Conservation (phyloP, 139 green algal species). For the Tetraselmis chui region DNA sequence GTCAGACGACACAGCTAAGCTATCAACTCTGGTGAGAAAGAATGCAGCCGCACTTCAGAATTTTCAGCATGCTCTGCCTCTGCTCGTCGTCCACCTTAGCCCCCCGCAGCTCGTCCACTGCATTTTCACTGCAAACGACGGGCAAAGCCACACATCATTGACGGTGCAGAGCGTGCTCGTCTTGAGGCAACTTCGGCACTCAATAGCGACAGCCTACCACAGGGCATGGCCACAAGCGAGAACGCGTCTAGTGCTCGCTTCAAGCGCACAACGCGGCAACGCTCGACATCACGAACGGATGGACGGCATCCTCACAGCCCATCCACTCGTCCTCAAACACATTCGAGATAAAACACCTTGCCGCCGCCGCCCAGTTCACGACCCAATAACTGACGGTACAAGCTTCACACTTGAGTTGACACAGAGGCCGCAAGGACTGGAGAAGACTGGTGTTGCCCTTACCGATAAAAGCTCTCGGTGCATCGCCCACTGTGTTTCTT, state of each 20-base stretch:
- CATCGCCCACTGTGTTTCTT: slow-evolving; percentile 51
- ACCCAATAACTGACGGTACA: too few species aligned
- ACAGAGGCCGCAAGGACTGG: too few species aligned
- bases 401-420: too few species aligned
- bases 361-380: too few species aligned
- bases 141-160: too few species aligned
- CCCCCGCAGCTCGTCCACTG: slow-evolving; percentile 32
- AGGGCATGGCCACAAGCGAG: not conserved
- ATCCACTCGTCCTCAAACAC: too few species aligned
- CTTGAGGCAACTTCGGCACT: too few species aligned
- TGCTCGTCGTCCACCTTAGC: slow-evolving; percentile 29
- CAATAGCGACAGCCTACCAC: not conserved
- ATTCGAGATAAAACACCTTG: too few species aligned
- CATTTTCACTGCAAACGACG: slow-evolving; percentile 40
- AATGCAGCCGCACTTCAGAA: slow-evolving; percentile 33
- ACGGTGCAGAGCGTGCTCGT: too few species aligned
- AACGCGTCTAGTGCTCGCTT: not conserved
- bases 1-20: not conserved
- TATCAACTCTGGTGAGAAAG: too few species aligned
- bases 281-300: not conserved
- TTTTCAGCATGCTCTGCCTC: slow-evolving; percentile 38
- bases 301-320: not conserved
- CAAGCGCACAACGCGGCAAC: not conserved
- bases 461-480: slow-evolving; percentile 66
- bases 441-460: too few species aligned